Percentiles rank a stretch among this genome's conserved stretches.
These are phyloP conservation scores for Coleophoma eucalyptorum DNA, from an alignment of 2,329 filamentous ascomycete genomes.

Conservation along the genomic window DNA sequence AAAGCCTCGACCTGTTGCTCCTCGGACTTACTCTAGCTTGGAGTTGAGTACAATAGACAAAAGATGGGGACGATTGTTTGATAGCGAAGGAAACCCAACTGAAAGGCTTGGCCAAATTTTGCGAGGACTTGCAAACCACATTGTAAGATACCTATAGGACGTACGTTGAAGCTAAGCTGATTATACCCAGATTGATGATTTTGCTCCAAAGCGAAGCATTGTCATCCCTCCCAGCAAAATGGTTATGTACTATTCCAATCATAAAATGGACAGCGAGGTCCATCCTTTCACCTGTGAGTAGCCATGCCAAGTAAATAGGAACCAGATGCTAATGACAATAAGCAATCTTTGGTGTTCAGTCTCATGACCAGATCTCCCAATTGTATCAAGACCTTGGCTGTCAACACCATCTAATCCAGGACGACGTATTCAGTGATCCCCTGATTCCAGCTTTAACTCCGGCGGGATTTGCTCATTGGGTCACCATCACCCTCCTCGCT, in stretches of 20 bases:
- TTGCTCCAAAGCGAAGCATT: slow-evolving; percentile 61
- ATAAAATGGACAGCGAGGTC: slow-evolving; percentile 58
- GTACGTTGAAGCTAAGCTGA: background rate
- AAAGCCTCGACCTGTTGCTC: slow-evolving; percentile 9
- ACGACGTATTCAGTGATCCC: slow-evolving; percentile 45
- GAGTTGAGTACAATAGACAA: slow-evolving; percentile 61
- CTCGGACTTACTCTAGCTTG: slow-evolving; percentile 23
- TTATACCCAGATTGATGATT: slow-evolving; percentile 58
- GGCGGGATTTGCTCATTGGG: slow-evolving; percentile 67
- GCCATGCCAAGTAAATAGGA: background rate
- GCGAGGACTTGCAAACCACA: slow-evolving; percentile 67
- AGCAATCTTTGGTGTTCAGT: slow-evolving; percentile 20
- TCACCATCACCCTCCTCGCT: slow-evolving; percentile 67
- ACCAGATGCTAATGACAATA: slow-evolving; percentile 7
- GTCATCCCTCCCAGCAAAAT: slow-evolving; percentile 77
- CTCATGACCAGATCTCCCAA: slow-evolving; percentile 47
- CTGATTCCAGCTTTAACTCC: slow-evolving; percentile 63
- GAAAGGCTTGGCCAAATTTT: slow-evolving; percentile 66
- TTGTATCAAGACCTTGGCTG: slow-evolving; percentile 51
- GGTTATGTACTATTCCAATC: slow-evolving; percentile 66
- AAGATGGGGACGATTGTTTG: slow-evolving; percentile 76
- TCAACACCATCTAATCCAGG: slow-evolving; percentile 63
- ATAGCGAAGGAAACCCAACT: slow-evolving; percentile 63
- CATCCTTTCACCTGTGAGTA: slow-evolving; percentile 66
- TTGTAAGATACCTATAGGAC: slow-evolving; percentile 46